Evolutionary conservation across 805 yeast genomes (phyloP).

Genomic region (Candida hispaniensis): DNA sequence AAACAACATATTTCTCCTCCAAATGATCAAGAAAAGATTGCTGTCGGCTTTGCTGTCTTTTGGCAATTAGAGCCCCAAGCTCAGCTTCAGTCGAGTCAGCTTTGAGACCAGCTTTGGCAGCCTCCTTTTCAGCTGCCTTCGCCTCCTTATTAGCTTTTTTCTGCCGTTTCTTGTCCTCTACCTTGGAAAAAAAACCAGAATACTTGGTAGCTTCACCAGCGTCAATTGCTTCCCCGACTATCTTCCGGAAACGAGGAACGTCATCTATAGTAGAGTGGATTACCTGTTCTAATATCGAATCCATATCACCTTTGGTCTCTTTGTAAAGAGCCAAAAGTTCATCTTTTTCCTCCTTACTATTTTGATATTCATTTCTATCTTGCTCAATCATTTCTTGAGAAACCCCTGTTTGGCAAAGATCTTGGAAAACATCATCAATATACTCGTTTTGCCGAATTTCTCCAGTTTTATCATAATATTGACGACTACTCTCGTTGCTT

Average conservation of each 20-base stretch:
- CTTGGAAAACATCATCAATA: slow-evolving; percentile 30
- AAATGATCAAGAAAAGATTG: slow-evolving; percentile 22
- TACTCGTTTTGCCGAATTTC: slow-evolving; percentile 37
- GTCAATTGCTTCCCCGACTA: slow-evolving; percentile 39
- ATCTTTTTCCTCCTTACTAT: slow-evolving; percentile 30
- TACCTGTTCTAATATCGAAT: slow-evolving; percentile 58
- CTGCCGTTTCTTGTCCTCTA: slow-evolving; percentile 37
- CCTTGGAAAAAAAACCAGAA: slow-evolving; percentile 37
- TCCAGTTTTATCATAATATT: slow-evolving; percentile 58
- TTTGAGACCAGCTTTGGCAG: slow-evolving; percentile 39
- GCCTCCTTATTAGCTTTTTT: slow-evolving; percentile 32
- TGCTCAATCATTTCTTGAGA: slow-evolving; percentile 44
- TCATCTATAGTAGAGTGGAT: slow-evolving; percentile 67
- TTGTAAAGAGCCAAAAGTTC: slow-evolving; percentile 55
- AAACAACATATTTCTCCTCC: slow-evolving; percentile 28
- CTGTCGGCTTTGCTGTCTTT: slow-evolving; percentile 6
- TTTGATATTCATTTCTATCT: slow-evolving; percentile 56
- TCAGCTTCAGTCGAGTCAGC: slow-evolving; percentile 21
- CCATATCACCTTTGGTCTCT: slow-evolving; percentile 56
- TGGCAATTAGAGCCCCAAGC: slow-evolving; percentile 30
- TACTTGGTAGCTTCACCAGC: slow-evolving; percentile 38
- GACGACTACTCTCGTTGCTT: slow-evolving; percentile 45
- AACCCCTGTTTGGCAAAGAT: slow-evolving; percentile 27
- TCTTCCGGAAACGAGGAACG: slow-evolving; percentile 48
- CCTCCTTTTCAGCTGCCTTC: slow-evolving; percentile 45